Evolutionary conservation across 495 filamentous ascomycete species (phyloP), one percentile per base, ranked within the genome.

Genomic region (Podospora conica): DNA sequence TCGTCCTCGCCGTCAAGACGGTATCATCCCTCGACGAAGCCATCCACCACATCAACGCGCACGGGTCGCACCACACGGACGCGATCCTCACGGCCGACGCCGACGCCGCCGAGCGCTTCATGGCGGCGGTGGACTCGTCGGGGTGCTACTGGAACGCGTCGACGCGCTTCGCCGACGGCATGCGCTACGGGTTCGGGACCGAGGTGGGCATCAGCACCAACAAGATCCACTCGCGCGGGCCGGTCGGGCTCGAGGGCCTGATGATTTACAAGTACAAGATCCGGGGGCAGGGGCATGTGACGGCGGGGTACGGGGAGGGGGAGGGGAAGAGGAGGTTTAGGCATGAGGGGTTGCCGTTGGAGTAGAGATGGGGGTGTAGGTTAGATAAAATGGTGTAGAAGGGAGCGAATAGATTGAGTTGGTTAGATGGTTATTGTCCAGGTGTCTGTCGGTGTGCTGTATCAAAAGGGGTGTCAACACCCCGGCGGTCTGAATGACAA

Each of bases 161-260:
- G 20, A 95, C 91, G 11, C 84, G 95, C 22, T 95, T 99, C 77
- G 92, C 94, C 4, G 95, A 99, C 73, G 95, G 95, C 3, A 96
- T 96, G 88, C 84, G 95, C 28, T 99, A 92, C 76, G 95, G 95
- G 3, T 98, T 99, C 79, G 95, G 95, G 31, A 97, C 95, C 0
- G 95, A 99, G 76, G 95, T 98, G 2, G 95, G 95, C 53, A 97
- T 98, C 75, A 96, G 91, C 77, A 98, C 95, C 55, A 98, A 98
- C 78, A 98, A 98, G 79, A 96, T 98, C 61, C 95, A 98, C 72
- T 90, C 91, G 9, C 83, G 95, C 48, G 95, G 95, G 1, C 95
- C 95, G 0, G 95, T 98, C 12, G 95, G 95, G 18, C 78, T 98
- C 55, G 94, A 98, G 73, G 95, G 95, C 0, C 77, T 98, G 76